Evolutionary conservation across 2,329 filamentous ascomycete species (phyloP), one percentile per base, ranked within the genome.

Genomic region (Stenocarpella maydis): DNA sequence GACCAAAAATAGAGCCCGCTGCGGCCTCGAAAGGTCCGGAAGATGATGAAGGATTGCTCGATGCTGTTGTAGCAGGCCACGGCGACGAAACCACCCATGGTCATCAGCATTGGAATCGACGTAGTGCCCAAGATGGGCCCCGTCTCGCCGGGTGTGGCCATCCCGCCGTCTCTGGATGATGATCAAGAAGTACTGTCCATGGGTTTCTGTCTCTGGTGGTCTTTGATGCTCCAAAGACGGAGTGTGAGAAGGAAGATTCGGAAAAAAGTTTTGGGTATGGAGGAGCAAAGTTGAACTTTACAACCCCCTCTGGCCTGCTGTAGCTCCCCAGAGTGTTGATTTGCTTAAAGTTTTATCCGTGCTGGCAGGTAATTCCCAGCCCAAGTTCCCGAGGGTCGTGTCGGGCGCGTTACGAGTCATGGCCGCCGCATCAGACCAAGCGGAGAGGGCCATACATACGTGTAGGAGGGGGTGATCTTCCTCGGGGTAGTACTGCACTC

Each of bases 1-100:
- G 54, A 60, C 54, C 54, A 60, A 6, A 60, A 60, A 24, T 60
- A 60, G 24, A 60, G 54, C 15, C 54, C 54, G 39, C 54, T 45
- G 39, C 54, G 54, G 19, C 54, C 21, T 19, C 54, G 54, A 8
- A 60, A 60, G 14, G 54, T 43, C 37, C 54, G 54, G 14, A 60
- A 45, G 24, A 60, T 45, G 17, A 60, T n/a, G 24, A 60, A 45
- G 24, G 45, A 31, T 6, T 60, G 54, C 39, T 60, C 54, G 1
- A 60, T 45, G 39, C 54, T 43, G 54, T 60, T 60, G 54, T 60
- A 60, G 24, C 37, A 45, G 7, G 54, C 54, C 24, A 60, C 54
- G 9, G 54, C 37, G 37, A 60, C 31, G 37, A 60, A 60, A 3
- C 54, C 54, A 14, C 54, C 45, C 54, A 60, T 60, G 21, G 54